phyloP scores from a whole-genome alignment of 2,329 filamentous ascomycete species.

The Aquanectria penicillioides region DNA sequence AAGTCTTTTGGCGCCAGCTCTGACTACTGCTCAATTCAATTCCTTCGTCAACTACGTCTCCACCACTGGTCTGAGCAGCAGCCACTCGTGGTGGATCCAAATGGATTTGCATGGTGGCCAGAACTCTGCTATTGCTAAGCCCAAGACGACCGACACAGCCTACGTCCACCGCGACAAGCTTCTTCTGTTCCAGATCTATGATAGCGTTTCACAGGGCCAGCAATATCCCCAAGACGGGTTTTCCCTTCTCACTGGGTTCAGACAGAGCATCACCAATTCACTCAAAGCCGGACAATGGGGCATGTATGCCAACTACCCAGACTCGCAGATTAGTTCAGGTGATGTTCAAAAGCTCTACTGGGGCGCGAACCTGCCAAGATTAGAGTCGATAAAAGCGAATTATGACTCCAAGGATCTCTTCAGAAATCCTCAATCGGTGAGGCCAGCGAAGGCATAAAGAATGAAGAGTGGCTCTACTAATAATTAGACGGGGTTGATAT shows the following conservation, averaged over 20 bases:
- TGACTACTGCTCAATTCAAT: conserved; percentile 35
- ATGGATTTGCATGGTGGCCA: conserved; percentile 47
- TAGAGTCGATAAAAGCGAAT: conserved; percentile 48
- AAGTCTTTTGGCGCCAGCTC: conserved; percentile 38
- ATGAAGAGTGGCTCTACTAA: too few species aligned
- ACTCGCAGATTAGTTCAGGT: conserved; percentile 47
- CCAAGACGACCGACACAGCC: conserved; percentile 43
- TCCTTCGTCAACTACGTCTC: conserved; percentile 39
- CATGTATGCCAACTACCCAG: conserved; percentile 55
- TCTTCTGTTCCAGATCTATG: conserved; percentile 62
- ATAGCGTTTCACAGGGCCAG: conserved; percentile 43
- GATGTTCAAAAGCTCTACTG: conserved; percentile 50
- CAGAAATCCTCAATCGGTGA: conserved; percentile 50
- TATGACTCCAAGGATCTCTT: conserved; percentile 52
- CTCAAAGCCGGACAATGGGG: conserved; percentile 46
- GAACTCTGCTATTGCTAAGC: conserved; percentile 49
- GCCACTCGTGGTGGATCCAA: conserved; percentile 40
- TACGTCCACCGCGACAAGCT: conserved; percentile 56
- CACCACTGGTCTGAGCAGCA: conserved; percentile 28
- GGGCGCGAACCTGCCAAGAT: conserved; percentile 46
- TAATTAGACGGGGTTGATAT: too few species aligned
- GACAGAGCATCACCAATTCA: conserved; percentile 44
- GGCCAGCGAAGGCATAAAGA: too few species aligned
- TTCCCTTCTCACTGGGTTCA: conserved; percentile 46
- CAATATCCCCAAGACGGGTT: conserved; percentile 49